A percentile compares a stretch with the other conserved stretches of the same genome.
Conservation (phyloP, 495 filamentous ascomycete genomes). For the Trichoderma virens region DNA sequence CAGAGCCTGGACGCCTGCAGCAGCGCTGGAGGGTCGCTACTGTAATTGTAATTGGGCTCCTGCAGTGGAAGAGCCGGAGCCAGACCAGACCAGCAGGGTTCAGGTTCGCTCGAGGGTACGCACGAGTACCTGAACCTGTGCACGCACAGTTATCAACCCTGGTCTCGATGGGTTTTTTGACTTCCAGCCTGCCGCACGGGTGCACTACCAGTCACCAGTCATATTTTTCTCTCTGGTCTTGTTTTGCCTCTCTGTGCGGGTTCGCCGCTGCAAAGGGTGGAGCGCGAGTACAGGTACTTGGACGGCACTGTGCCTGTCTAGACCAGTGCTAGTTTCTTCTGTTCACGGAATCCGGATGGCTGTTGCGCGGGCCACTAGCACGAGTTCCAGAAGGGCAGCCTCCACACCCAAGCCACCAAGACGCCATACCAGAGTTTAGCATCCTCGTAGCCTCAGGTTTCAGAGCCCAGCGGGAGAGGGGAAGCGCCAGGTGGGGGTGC, state of each 20-base stretch:
- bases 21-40: neutral
- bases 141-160: neutral
- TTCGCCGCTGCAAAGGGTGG: slow-evolving; percentile 2
- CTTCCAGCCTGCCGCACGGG: too few species aligned
- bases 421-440: slow-evolving; percentile 7
- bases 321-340: neutral
- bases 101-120: too few species aligned
- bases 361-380: slow-evolving; percentile 5
- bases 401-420: slow-evolving; percentile 4
- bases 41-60: neutral
- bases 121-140: neutral
- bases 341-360: slow-evolving; percentile 6
- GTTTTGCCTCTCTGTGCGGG: neutral
- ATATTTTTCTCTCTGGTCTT: too few species aligned
- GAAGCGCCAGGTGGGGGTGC: neutral
- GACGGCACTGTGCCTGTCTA: slow-evolving; percentile 5
- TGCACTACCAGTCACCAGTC: too few species aligned
- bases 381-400: neutral
- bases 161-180: neutral
- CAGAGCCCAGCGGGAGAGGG: neutral
- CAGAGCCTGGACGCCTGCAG: neutral
- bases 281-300: neutral
- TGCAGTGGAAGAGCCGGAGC: slow-evolving; percentile 2
- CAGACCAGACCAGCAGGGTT: too few species aligned
- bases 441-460: neutral